phyloP scores from a whole-genome alignment of 345 rosid species.

The Salix viminalis region DNA sequence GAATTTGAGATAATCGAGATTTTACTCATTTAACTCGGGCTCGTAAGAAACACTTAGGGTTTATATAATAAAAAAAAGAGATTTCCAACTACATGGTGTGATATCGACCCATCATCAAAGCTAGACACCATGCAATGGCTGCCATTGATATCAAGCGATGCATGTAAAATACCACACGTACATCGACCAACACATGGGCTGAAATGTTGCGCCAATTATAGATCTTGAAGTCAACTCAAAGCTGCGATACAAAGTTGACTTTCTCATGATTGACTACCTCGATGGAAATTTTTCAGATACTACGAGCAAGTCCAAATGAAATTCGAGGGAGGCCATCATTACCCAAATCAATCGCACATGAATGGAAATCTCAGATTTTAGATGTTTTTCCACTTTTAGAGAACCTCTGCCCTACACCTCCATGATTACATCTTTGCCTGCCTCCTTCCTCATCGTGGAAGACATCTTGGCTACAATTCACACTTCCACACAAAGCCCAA shows the following conservation, averaged over 20 bases:
- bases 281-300: neutral
- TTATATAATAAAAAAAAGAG: too few species aligned
- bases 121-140: too few species aligned
- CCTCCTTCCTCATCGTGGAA: conserved; percentile 9
- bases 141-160: too few species aligned
- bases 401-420: neutral
- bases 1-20: too few species aligned
- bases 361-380: conserved; percentile 10
- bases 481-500: conserved; percentile 25
- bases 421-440: conserved; percentile 9
- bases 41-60: too few species aligned
- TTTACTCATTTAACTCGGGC: too few species aligned
- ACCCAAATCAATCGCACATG: conserved; percentile 24
- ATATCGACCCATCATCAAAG: too few species aligned
- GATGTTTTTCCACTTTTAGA: neutral
- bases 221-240: conserved; percentile 4
- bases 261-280: neutral
- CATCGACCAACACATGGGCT: neutral
- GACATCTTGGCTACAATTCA: conserved; percentile 33
- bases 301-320: conserved; percentile 1
- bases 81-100: too few species aligned
- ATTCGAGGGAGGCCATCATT: conserved; percentile 10
- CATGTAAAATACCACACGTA: too few species aligned
- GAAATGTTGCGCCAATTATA: neutral
- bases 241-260: neutral